These are phyloP conservation scores for Suhomyces kilbournensis DNA, from an alignment of 805 yeast species.

Conservation along the genomic window DNA sequence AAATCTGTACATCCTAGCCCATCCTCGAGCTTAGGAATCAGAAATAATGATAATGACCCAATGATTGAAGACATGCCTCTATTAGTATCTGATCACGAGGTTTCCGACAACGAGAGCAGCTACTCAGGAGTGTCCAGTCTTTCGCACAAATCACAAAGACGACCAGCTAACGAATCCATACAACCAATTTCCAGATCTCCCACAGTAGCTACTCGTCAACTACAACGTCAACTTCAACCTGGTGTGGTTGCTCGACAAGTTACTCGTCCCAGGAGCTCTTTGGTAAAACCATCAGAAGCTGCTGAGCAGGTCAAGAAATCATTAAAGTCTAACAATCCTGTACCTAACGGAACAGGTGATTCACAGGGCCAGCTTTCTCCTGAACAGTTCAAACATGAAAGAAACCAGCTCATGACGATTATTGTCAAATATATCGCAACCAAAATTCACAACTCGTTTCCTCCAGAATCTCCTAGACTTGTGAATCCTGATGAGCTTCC, in stretches of 20 bases:
- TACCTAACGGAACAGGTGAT: neutral
- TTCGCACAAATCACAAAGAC: neutral
- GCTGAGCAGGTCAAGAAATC: conserved; percentile 22
- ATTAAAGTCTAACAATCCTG: conserved; percentile 10
- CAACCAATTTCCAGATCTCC: neutral
- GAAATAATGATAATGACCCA: conserved; percentile 1
- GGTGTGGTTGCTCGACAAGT: neutral
- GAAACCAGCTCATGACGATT: conserved; percentile 39
- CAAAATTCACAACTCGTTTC: conserved; percentile 43
- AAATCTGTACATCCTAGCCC: neutral
- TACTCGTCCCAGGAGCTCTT: neutral
- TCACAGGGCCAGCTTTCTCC: conserved; percentile 4
- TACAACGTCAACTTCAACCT: neutral
- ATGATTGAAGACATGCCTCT: conserved; percentile 28
- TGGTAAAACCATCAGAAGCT: conserved; percentile 10
- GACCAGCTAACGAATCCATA: neutral
- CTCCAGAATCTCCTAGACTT: conserved; percentile 33
- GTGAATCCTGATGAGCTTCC: conserved; percentile 29
- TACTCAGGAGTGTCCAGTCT: conserved; percentile 8
- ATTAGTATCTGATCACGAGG: conserved; percentile 31
- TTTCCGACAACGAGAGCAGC: conserved; percentile 25
- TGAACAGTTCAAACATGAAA: conserved; percentile 27
- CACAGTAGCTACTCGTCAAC: neutral
- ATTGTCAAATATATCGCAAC: conserved; percentile 42
- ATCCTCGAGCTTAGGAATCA: conserved; percentile 7